A percentile compares a stretch with the other conserved stretches of the same genome.
Conservation (phyloP, 768 basidiomycete species). For the Boletus vinaceobasis region DNA sequence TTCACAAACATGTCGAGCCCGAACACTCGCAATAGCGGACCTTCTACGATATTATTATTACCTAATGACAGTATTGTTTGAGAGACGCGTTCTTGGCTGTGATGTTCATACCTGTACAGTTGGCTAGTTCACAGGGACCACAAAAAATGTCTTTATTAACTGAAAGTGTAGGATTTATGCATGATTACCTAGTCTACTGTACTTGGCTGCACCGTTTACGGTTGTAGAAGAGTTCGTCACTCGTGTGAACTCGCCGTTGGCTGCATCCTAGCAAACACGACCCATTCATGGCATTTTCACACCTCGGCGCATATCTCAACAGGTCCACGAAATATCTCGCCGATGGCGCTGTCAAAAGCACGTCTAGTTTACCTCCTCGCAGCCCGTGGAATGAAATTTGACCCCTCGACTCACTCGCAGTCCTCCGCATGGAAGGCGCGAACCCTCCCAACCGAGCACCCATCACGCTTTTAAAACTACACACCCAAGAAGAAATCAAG, state of each 20-base stretch:
- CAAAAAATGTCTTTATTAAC: too few relatives aligned
- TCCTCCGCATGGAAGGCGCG: constrained; percentile 75
- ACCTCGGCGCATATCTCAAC: constrained; percentile 33
- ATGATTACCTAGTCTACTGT: too few relatives aligned
- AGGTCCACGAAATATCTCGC: constrained; percentile 37
- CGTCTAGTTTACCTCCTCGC: constrained; percentile 20
- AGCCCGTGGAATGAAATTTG: constrained; percentile 3
- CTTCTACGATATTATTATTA: neutral
- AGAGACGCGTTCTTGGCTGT: neutral
- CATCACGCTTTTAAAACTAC: constrained; percentile 64
- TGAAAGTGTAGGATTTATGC: too few relatives aligned
- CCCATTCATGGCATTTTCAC: constrained; percentile 23
- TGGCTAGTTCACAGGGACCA: too few relatives aligned
- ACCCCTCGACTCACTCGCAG: constrained; percentile 35
- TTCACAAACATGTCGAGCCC: neutral
- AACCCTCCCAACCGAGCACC: constrained; percentile 58
- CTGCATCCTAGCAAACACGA: neutral
- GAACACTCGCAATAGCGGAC: neutral
- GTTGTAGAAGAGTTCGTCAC: neutral
- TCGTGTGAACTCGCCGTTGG: neutral
- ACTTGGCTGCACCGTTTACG: too few relatives aligned
- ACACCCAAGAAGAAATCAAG: constrained; percentile 52
- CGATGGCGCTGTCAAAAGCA: constrained; percentile 43
- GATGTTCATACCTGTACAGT: neutral
- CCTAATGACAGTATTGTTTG: constrained; percentile 7